Percentiles rank a stretch among this genome's conserved stretches.
Conservation (phyloP, 2,329 filamentous ascomycete species). For the Verticillium albo-atrum region DNA sequence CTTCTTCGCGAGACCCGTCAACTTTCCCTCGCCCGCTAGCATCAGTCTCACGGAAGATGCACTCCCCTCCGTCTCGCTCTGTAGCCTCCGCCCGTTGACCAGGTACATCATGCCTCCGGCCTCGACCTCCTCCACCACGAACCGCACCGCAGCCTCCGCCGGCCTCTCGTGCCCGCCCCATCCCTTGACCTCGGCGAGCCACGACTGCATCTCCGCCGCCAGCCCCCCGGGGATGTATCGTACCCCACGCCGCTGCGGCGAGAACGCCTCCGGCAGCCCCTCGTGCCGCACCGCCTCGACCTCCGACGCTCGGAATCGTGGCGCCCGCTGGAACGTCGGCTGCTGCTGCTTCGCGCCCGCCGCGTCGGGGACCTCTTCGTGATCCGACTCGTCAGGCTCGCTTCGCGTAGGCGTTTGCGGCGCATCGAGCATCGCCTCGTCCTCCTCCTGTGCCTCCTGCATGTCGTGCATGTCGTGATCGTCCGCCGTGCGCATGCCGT, state of each 20-base stretch:
- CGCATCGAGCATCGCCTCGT: not conserved
- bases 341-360: slow-evolving; percentile 17
- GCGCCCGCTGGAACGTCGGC: slow-evolving; percentile 31
- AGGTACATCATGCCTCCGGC: slow-evolving; percentile 30
- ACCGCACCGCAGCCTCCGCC: slow-evolving; percentile 12
- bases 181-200: slow-evolving; percentile 35
- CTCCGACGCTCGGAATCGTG: slow-evolving; percentile 31
- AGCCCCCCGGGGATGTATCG: slow-evolving; percentile 31
- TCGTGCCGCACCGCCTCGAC: slow-evolving; percentile 11
- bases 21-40: slow-evolving; percentile 30
- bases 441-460: not conserved
- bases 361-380: slow-evolving; percentile 10
- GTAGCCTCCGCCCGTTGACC: slow-evolving; percentile 14
- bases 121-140: slow-evolving; percentile 24
- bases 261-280: slow-evolving; percentile 24
- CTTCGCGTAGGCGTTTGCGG: slow-evolving; percentile 3
- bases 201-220: slow-evolving; percentile 33
- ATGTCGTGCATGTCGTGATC: not conserved
- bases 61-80: not conserved
- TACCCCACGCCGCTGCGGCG: slow-evolving; percentile 27
- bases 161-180: slow-evolving; percentile 18
- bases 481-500: not conserved
- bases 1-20: slow-evolving; percentile 28
- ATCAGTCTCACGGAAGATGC: slow-evolving; percentile 19
- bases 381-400: not conserved